A percentile compares a stretch with the other conserved stretches of the same genome.
Conservation (phyloP, 1,284 basidiomycete species). For the Ceratobasidium sp. region DNA sequence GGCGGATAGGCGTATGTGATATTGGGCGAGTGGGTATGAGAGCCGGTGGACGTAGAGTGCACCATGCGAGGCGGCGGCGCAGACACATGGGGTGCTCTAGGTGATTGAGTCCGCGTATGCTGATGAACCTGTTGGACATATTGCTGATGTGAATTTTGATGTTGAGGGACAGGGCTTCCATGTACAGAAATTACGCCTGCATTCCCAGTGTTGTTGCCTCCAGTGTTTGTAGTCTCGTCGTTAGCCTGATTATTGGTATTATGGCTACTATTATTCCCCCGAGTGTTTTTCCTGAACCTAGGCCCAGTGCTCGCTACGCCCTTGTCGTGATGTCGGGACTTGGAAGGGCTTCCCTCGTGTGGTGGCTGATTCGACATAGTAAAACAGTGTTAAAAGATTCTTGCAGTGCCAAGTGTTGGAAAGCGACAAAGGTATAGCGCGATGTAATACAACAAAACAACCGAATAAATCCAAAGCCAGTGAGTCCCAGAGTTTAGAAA, state of each 20-base stretch:
- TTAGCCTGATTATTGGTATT: slow-evolving; percentile 8
- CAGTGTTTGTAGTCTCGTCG: not conserved
- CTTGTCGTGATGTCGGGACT: slow-evolving; percentile 25
- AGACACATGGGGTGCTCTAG: slow-evolving; percentile 11
- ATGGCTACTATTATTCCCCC: slow-evolving; percentile 9
- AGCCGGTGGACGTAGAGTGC: slow-evolving; percentile 8
- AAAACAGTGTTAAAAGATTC: slow-evolving; percentile 9
- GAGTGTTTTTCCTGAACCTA: slow-evolving; percentile 34
- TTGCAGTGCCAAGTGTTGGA: not conserved
- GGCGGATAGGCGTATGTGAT: slow-evolving; percentile 28
- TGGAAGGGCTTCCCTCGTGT: slow-evolving; percentile 32
- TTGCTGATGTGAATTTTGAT: slow-evolving; percentile 31
- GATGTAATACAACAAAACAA: slow-evolving; percentile 27
- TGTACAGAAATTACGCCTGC: slow-evolving; percentile 9
- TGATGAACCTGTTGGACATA: slow-evolving; percentile 17
- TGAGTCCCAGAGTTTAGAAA: not conserved
- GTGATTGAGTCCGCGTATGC: slow-evolving; percentile 26
- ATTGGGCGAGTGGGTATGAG: not conserved
- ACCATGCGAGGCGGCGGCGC: slow-evolving; percentile 34
- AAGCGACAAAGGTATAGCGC: not conserved
- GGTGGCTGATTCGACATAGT: slow-evolving; percentile 36
- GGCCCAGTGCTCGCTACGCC: slow-evolving; percentile 17
- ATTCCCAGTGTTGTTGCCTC: not conserved
- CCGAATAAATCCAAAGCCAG: slow-evolving; percentile 14
- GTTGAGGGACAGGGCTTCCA: slow-evolving; percentile 23